Conservation (phyloP, 495 filamentous ascomycete genomes). For the Hyaloscypha bicolor region DNA sequence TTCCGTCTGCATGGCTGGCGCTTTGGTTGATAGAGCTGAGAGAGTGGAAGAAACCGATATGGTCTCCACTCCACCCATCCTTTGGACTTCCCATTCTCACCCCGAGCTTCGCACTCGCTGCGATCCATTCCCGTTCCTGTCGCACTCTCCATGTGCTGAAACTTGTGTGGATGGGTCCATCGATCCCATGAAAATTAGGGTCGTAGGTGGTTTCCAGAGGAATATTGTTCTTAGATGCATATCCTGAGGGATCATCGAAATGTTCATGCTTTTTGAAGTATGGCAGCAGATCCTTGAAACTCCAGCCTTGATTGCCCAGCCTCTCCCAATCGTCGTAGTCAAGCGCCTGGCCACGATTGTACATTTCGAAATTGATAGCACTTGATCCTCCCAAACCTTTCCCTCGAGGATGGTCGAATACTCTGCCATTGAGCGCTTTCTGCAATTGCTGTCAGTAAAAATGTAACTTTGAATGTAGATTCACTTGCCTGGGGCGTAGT, state of each 20-base stretch:
- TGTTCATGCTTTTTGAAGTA: constrained; percentile 59
- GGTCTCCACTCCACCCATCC: not conserved
- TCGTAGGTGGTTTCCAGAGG: constrained; percentile 43
- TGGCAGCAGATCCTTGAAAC: constrained; percentile 43
- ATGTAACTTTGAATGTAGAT: too few species aligned
- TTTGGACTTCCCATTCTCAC: too few species aligned
- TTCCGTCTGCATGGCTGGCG: not conserved
- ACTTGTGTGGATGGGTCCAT: constrained; percentile 50
- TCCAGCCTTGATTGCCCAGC: constrained; percentile 39
- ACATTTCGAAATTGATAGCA: constrained; percentile 49
- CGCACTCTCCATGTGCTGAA: constrained; percentile 56
- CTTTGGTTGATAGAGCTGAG: constrained; percentile 13
- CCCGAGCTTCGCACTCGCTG: not conserved
- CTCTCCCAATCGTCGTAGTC: constrained; percentile 44
- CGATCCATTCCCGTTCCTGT: constrained; percentile 36
- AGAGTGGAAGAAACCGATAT: constrained; percentile 8
- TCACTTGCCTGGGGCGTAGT: too few species aligned
- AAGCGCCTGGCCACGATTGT: constrained; percentile 36
- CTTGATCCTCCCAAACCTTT: constrained; percentile 55
- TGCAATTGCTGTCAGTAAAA: too few species aligned
- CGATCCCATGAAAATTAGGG: constrained; percentile 31
- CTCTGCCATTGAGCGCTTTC: constrained; percentile 30
- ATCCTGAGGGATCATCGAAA: constrained; percentile 45
- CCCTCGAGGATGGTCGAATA: constrained; percentile 42
- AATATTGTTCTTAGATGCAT: constrained; percentile 20